A percentile compares a stretch with the other conserved stretches of the same genome.
Conservation (phyloP, 805 yeast genomes). For the Kurtzmaniella fragi region DNA sequence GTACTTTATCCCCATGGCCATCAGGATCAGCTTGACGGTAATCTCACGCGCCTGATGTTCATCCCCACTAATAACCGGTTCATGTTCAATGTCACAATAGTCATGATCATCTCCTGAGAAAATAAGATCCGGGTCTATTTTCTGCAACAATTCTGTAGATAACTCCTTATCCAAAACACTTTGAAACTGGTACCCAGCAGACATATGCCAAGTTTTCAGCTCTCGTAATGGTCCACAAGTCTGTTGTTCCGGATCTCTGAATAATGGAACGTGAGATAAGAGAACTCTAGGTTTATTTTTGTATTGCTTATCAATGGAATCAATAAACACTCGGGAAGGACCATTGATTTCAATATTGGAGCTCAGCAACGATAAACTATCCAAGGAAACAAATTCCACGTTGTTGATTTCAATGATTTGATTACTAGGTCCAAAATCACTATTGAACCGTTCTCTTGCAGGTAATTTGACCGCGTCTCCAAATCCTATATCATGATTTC, state of each 20-base stretch:
- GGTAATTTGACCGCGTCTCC: slow-evolving; percentile 57
- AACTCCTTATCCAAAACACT: slow-evolving; percentile 64
- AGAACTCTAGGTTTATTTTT: slow-evolving; percentile 54
- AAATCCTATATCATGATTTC: slow-evolving; percentile 96
- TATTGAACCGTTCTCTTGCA: slow-evolving; percentile 23
- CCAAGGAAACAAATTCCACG: slow-evolving; percentile 47
- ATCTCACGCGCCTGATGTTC: slow-evolving; percentile 20
- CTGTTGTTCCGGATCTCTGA: slow-evolving; percentile 54
- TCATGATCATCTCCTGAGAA: slow-evolving; percentile 98
- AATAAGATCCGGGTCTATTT: slow-evolving; percentile 59
- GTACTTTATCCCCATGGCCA: slow-evolving; percentile 36
- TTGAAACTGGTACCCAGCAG: slow-evolving; percentile 80
- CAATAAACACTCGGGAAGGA: slow-evolving; percentile 54
- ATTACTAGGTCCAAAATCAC: slow-evolving; percentile 31
- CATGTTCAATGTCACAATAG: slow-evolving; percentile 75
- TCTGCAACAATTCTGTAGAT: slow-evolving; percentile 52
- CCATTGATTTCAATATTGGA: slow-evolving; percentile 32
- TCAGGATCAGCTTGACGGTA: slow-evolving; percentile 34
- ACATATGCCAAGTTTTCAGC: slow-evolving; percentile 47
- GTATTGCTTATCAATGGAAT: slow-evolving; percentile 11
- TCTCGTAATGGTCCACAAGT: slow-evolving; percentile 81
- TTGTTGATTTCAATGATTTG: slow-evolving; percentile 16
- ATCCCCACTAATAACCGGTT: slow-evolving; percentile 4
- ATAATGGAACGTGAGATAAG: slow-evolving; percentile 84
- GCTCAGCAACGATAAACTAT: slow-evolving; percentile 76